These are phyloP conservation scores for Thalassiosira exigua DNA, from an alignment of 352 stramenopile genomes.

Conservation along the genomic window DNA sequence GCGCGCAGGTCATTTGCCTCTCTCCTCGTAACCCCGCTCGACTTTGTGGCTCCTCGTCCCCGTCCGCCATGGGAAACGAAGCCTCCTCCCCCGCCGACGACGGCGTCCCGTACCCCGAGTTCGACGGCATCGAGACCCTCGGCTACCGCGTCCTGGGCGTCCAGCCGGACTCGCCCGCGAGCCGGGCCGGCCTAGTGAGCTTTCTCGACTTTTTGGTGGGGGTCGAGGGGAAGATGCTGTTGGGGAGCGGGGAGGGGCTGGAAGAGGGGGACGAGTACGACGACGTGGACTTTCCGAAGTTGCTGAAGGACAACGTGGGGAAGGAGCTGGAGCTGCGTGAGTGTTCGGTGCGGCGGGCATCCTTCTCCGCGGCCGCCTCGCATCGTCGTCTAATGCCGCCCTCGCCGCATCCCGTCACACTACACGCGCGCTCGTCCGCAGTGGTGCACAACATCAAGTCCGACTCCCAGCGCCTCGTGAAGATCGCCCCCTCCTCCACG, in stretches of 20 bases:
- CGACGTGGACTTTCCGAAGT: slow-evolving; percentile 70
- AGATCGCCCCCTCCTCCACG: slow-evolving; percentile 90
- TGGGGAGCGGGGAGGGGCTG: slow-evolving; percentile 77
- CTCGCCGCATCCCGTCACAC: neutral
- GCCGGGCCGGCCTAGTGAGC: slow-evolving; percentile 91
- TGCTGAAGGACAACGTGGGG: slow-evolving; percentile 70
- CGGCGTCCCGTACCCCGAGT: slow-evolving; percentile 60
- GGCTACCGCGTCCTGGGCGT: slow-evolving; percentile 97
- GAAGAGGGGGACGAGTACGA: slow-evolving; percentile 77
- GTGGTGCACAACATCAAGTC: slow-evolving; percentile 87
- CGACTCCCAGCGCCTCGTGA: slow-evolving; percentile 77
- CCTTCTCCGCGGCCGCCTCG: neutral
- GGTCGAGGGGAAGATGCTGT: slow-evolving; percentile 89
- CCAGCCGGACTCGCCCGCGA: slow-evolving; percentile 93
- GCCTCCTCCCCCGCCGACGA: slow-evolving; percentile 43
- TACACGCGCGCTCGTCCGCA: slow-evolving; percentile 9
- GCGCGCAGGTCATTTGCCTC: no score
- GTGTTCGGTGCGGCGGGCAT: slow-evolving; percentile 18
- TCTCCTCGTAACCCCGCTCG: no score
- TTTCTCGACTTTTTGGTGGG: slow-evolving; percentile 99
- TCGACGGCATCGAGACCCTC: slow-evolving; percentile 83
- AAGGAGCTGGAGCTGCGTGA: slow-evolving; percentile 79
- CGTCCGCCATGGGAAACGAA: slow-evolving; percentile 65
- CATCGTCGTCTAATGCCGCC: neutral
- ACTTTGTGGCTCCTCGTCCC: no score